Conservation (phyloP, 2,329 filamentous ascomycete genomes). For the Cercospora brassicicola region DNA sequence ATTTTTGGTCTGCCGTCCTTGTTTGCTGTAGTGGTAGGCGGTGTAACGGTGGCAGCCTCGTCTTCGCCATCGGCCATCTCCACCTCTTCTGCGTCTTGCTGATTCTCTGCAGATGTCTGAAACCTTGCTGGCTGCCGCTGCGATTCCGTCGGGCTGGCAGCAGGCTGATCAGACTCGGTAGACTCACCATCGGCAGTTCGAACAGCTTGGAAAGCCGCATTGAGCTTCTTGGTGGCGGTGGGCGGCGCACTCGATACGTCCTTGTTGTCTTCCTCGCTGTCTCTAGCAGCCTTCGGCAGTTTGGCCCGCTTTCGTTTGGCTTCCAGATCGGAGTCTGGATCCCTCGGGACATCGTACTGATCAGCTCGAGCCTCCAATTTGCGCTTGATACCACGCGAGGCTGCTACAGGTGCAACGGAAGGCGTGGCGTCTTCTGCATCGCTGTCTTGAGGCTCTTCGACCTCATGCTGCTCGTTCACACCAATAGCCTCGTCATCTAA, state of each 20-base stretch:
- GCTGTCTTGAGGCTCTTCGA: background rate
- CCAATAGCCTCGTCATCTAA: background rate
- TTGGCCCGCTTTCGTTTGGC: background rate
- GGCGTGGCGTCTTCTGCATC: background rate
- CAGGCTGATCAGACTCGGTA: background rate
- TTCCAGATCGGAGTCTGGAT: background rate
- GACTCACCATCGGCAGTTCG: background rate
- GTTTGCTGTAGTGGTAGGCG: background rate
- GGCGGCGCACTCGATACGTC: background rate
- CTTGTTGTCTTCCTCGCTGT: background rate
- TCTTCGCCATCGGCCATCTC: background rate
- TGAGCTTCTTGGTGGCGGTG: background rate
- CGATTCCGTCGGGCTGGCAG: background rate
- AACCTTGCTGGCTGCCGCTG: background rate
- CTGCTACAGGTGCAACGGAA: background rate
- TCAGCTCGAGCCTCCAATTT: constrained; percentile 2
- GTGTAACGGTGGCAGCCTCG: background rate
- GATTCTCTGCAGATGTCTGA: background rate
- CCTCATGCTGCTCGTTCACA: background rate
- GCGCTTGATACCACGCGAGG: constrained; percentile 3
- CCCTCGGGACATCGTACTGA: constrained; percentile 7
- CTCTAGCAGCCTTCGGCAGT: background rate
- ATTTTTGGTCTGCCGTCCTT: background rate
- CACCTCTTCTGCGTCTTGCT: background rate
- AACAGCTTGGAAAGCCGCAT: background rate